Evolutionary conservation across 352 stramenopile species (phyloP), one percentile per base, ranked within the genome.

Genomic region (Lagenidium giganteum): DNA sequence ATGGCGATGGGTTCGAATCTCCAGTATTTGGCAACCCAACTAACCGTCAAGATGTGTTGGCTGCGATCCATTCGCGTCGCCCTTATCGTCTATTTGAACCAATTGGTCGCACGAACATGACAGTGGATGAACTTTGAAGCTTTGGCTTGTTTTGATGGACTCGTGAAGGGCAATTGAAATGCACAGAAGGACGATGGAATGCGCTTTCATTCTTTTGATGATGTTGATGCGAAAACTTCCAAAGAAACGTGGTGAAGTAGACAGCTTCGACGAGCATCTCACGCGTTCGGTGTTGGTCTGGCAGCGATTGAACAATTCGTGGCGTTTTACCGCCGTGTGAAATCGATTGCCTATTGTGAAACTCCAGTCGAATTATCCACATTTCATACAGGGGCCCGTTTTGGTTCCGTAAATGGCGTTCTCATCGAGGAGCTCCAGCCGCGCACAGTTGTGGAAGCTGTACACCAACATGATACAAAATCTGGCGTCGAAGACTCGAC

Each of bases 251-350:
- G 17, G 25, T 28, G 18, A 35, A 32, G 18, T 32, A 52, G 44
- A 54, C 27, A 46, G 40, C 17, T 45, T 54, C 16, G 13, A 30
- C 21, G 38, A 51, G 24, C 27, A 55, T 28, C 13, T 60, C 17
- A 51, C 49, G 14, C 40, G 27, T 43, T 47, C 36, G 18, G 6
- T 43, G 16, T 32, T 48, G 6, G 29, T 32, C 6, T 53, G 46
- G 38, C 40, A 61, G 27, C 34, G 18, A 48, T 61, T 51, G 41
- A 57, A 26, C 22, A 48, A 13, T 54, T 60, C 22, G 36, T 60
- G 28, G 51, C 28, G 42, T 40, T 49, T 20, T 49, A 30, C 42
- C 35, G 50, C 41, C 34, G 42, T 21, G 29, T 58, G 41, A 55
- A 61, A 47, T 47, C 45, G 32, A 48, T 56, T n/a, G 46, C 23